A percentile compares a stretch with the other conserved stretches of the same genome.
Evolutionary conservation across 129 eudicot genomes (phyloP).

Genomic region (Flaveria robusta): DNA sequence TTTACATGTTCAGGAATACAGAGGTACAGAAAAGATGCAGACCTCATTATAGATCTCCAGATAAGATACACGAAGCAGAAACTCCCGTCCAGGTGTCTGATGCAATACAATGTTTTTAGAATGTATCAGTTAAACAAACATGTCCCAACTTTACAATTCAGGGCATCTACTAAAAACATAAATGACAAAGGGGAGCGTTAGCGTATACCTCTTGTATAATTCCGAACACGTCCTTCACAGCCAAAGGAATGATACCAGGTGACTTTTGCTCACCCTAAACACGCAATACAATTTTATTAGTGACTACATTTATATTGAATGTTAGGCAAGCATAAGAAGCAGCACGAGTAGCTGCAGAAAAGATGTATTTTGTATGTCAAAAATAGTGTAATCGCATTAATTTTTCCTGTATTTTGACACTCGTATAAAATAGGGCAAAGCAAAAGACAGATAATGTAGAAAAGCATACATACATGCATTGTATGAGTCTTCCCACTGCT

Average conservation of each 20-base stretch:
- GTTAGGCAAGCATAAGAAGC: slow-evolving; percentile 10
- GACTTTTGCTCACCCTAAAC: slow-evolving; percentile 88
- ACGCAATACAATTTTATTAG: slow-evolving; percentile 24
- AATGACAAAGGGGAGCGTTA: neutral
- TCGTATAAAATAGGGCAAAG: slow-evolving; percentile 1
- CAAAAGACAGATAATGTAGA: slow-evolving; percentile 10
- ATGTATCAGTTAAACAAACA: slow-evolving; percentile 25
- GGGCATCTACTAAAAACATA: neutral
- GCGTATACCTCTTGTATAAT: slow-evolving; percentile 84
- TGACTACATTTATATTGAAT: slow-evolving; percentile 9
- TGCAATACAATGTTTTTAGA: slow-evolving; percentile 28
- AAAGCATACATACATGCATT: slow-evolving; percentile 74
- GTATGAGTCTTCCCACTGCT: slow-evolving; percentile 99
- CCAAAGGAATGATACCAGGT: slow-evolving; percentile 90
- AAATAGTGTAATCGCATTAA: neutral
- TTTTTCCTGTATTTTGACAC: neutral
- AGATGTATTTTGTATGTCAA: neutral
- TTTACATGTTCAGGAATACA: slow-evolving; percentile 2
- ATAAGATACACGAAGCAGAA: slow-evolving; percentile 87
- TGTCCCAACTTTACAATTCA: neutral
- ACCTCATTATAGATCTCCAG: slow-evolving; percentile 96
- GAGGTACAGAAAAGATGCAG: slow-evolving; percentile 20
- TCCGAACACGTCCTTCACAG: slow-evolving; percentile 89
- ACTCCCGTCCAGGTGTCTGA: slow-evolving; percentile 94
- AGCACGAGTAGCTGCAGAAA: too few species aligned